Base-by-base conservation (phyloP, 768 basidiomycete species). In the Serendipita sp. region DNA sequence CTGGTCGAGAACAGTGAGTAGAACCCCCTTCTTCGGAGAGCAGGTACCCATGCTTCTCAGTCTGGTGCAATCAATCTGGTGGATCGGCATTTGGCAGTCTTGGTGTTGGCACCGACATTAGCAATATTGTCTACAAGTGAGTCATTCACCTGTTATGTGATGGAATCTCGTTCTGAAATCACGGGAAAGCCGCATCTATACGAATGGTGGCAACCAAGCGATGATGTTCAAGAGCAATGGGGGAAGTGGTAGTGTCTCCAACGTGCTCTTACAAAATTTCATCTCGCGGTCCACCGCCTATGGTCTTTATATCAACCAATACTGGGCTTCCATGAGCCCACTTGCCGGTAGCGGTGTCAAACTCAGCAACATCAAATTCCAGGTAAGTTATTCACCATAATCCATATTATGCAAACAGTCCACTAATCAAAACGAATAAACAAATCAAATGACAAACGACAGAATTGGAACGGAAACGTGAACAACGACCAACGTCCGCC, bases 221-320 rank as follows among this genome's bases (percentile, higher is more conserved):
- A 68, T 72, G 65, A 73, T 73, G 73, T 70, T 73, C 68, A 73
- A 73, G 66, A 58, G 63, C 44, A 65, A 67, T 54, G 68, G 66
- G 3, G 69, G 68, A 3, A 58, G 45, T 28, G 73, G 73, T 10
- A 70, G 65, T 62, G 71, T 73, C 38, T 45, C 63, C 35, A 72
- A 73, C 65, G 71, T 73, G 28, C 64, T 70, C 18, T 70, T 73
- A 64, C 68, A 73, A 64, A 68, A 70, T 64, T 73, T 73, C 68
- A 65, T 72, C 37, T 65, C 69, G 2, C 67, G 70, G 3, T 71
- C 69, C 2, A 71, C 72, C 5, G 72, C 72, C 16, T 73, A 73
- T 63, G 72, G 71, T 37, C 66, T 72, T 45, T 65, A 73, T 58
- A 63, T 73, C 54, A 69, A 73, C 65, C 68, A 70, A 56, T 72